Conservation (phyloP, 2,329 filamentous ascomycete genomes). For the Neurospora sp. region DNA sequence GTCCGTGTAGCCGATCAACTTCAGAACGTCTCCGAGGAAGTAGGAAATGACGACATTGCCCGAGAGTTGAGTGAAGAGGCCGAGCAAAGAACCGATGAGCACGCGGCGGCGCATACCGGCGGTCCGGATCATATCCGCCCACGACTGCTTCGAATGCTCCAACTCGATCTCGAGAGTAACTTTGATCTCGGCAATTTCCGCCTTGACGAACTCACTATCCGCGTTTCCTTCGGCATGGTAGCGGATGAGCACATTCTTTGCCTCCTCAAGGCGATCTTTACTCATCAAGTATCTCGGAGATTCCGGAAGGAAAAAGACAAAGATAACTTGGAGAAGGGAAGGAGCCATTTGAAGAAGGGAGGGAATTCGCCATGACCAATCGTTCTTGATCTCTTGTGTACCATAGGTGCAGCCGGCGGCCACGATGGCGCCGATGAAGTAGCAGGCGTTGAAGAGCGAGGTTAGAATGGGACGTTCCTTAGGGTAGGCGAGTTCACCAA, state of each 20-base stretch:
- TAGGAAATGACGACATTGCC: slow-evolving; percentile 42
- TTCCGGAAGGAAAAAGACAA: slow-evolving; percentile 27
- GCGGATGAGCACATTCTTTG: slow-evolving; percentile 17
- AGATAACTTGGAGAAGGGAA: slow-evolving; percentile 29
- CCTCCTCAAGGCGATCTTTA: slow-evolving; percentile 19
- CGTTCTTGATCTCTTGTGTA: slow-evolving; percentile 29
- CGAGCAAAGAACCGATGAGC: slow-evolving; percentile 38
- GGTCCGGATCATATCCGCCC: slow-evolving; percentile 42
- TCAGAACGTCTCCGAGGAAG: slow-evolving; percentile 37
- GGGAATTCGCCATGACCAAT: slow-evolving; percentile 35
- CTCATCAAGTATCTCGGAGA: slow-evolving; percentile 20
- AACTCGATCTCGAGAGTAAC: slow-evolving; percentile 43
- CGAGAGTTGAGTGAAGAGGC: slow-evolving; percentile 45
- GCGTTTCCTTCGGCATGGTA: slow-evolving; percentile 41
- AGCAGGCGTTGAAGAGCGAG: slow-evolving; percentile 50
- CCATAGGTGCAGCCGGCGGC: slow-evolving; percentile 40
- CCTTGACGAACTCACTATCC: slow-evolving; percentile 42
- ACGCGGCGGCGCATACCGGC: slow-evolving; percentile 40
- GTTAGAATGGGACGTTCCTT: slow-evolving; percentile 50
- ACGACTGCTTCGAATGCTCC: slow-evolving; percentile 39
- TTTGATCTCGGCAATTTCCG: slow-evolving; percentile 52
- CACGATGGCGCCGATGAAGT: slow-evolving; percentile 41
- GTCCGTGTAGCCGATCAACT: slow-evolving; percentile 35
- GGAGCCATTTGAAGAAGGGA: slow-evolving; percentile 35
- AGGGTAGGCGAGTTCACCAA: slow-evolving; percentile 50